These are phyloP conservation scores for Suhomyces bokatorum DNA, from an alignment of 1,139 yeast genomes.

Conservation along the genomic window DNA sequence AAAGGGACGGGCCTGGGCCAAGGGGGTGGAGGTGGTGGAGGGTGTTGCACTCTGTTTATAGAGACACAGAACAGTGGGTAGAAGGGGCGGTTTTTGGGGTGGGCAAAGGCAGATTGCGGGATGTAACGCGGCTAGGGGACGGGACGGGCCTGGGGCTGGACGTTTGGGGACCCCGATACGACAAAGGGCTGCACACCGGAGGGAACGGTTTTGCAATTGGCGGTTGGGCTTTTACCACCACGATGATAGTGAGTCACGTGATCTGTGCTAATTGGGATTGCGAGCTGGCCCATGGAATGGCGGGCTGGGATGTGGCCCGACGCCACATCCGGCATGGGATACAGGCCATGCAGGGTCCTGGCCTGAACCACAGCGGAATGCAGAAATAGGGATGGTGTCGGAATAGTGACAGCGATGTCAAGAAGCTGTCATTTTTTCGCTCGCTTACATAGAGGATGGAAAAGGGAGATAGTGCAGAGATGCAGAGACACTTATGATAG, in stretches of 20 bases:
- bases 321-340: not conserved
- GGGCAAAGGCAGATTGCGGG: not conserved
- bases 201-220: conserved; percentile 1
- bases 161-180: not conserved
- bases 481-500: too few species aligned
- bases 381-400: too few species aligned
- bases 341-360: not conserved
- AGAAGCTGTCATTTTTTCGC: too few species aligned
- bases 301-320: not conserved
- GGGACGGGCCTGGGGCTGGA: not conserved
- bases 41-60: not conserved
- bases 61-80: not conserved
- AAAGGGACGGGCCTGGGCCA: not conserved
- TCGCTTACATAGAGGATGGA: too few species aligned
- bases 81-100: not conserved
- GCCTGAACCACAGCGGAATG: too few species aligned
- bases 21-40: not conserved
- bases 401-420: too few species aligned
- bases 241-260: conserved; percentile 16
- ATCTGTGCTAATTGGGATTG: conserved; percentile 12
- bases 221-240: not conserved
- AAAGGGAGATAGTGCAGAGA: too few species aligned
- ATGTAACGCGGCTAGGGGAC: too few species aligned
- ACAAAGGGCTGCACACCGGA: not conserved
- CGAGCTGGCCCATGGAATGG: conserved; percentile 1